phyloP scores from a whole-genome alignment of 2,329 filamentous ascomycete species.

The Claviceps africana region DNA sequence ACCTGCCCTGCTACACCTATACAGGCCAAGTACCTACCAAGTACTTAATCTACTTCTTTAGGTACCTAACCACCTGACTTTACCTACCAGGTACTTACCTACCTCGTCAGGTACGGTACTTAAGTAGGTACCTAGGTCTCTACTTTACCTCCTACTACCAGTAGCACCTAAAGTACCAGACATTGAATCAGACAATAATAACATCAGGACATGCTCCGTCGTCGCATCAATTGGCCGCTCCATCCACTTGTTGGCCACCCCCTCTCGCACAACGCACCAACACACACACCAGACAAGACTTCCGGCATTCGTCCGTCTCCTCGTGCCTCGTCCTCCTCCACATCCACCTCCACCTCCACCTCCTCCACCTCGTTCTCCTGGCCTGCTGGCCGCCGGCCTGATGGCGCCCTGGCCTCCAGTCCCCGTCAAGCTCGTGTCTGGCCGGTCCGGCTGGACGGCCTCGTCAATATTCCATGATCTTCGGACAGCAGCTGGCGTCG shows the following conservation, averaged over 20 bases:
- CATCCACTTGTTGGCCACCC: not conserved
- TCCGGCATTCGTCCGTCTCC: not conserved
- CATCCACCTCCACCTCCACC: not conserved
- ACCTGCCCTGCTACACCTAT: too few species aligned
- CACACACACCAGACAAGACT: too few species aligned
- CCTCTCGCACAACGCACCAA: not conserved
- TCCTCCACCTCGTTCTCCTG: not conserved
- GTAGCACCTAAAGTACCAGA: too few species aligned
- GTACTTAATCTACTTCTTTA: too few species aligned
- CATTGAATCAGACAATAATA: not conserved
- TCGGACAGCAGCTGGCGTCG: conserved; percentile 3
- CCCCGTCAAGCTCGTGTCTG: conserved; percentile 1
- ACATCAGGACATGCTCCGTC: not conserved
- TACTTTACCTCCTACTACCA: too few species aligned
- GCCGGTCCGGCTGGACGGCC: conserved; percentile 3
- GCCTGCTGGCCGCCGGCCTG: not conserved
- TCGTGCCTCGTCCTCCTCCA: not conserved
- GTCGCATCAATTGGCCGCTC: not conserved
- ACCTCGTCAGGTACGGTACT: too few species aligned
- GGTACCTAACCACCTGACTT: too few species aligned
- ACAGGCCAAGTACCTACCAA: too few species aligned
- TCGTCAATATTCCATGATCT: not conserved
- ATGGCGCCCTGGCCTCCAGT: not conserved
- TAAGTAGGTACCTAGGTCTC: too few species aligned
- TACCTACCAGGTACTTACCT: too few species aligned